Evolutionary conservation across 257 asterid species (phyloP).

Genomic region (Solanum medicagineum): DNA sequence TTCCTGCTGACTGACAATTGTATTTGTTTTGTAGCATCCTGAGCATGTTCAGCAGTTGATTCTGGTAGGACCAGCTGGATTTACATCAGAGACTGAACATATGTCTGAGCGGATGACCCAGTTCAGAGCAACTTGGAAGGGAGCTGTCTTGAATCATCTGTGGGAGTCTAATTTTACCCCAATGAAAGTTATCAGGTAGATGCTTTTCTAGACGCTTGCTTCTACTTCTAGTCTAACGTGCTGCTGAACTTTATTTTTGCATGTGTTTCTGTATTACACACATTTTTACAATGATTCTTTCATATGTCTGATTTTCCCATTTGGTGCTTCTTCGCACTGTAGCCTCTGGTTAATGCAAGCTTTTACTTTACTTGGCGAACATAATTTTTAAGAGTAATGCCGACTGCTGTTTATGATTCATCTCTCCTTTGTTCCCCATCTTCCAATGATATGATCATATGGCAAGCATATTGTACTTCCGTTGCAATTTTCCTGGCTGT

Average conservation of each 20-base stretch:
- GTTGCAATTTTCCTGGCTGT: background rate
- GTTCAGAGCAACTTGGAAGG: constrained; percentile 85
- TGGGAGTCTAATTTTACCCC: constrained; percentile 99
- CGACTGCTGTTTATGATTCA: background rate
- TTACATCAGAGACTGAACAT: constrained; percentile 64
- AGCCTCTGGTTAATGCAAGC: background rate
- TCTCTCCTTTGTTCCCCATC: background rate
- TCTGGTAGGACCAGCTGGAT: constrained; percentile 95
- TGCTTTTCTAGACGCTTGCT: background rate
- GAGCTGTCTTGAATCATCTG: constrained; percentile 66
- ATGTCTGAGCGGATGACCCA: constrained; percentile 44
- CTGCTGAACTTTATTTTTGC: background rate
- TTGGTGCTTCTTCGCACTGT: background rate
- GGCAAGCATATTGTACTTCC: background rate
- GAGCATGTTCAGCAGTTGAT: constrained; percentile 79
- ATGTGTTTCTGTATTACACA: background rate
- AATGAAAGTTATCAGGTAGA: constrained; percentile 69
- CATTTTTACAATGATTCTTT: background rate
- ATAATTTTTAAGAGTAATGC: background rate
- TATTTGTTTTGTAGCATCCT: constrained; percentile 54
- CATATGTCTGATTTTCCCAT: background rate
- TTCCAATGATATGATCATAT: background rate
- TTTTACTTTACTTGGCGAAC: background rate
- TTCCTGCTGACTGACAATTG: background rate
- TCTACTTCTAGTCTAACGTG: background rate